Evolutionary conservation across 768 basidiomycete genomes (phyloP).

Genomic region (Hypholoma fasciculare): DNA sequence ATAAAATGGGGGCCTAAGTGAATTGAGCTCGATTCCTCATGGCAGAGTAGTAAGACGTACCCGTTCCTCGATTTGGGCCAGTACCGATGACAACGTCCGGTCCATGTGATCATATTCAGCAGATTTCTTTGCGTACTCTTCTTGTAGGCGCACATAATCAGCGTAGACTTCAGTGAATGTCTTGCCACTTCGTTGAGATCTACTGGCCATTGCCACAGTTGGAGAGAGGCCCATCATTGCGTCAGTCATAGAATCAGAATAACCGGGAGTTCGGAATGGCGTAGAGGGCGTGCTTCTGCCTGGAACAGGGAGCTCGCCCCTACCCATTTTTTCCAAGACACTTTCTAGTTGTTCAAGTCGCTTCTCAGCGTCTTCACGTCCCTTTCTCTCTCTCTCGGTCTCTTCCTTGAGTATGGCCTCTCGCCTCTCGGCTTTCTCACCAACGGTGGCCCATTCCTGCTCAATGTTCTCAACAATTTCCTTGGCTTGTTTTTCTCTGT

Average conservation of each 20-base stretch:
- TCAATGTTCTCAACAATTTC: constrained; percentile 82
- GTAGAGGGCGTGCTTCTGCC: constrained; percentile 48
- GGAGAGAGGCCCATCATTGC: constrained; percentile 77
- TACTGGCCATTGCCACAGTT: constrained; percentile 83
- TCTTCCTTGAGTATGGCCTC: constrained; percentile 70
- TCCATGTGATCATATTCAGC: constrained; percentile 87
- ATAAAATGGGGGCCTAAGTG: constrained; percentile 83
- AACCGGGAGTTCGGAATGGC: constrained; percentile 41
- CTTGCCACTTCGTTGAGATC: constrained; percentile 78
- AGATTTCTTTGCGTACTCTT: constrained; percentile 74
- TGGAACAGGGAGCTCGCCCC: constrained; percentile 68
- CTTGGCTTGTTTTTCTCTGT: constrained; percentile 83
- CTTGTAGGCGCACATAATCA: constrained; percentile 85
- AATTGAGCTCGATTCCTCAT: not conserved
- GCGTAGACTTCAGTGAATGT: constrained; percentile 94
- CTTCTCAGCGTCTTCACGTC: constrained; percentile 72
- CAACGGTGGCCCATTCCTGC: constrained; percentile 75
- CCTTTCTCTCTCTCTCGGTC: constrained; percentile 67
- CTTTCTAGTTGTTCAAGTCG: constrained; percentile 69
- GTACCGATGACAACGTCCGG: constrained; percentile 72
- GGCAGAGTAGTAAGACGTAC: constrained; percentile 38
- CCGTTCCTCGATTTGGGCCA: constrained; percentile 90
- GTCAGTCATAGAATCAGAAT: constrained; percentile 45
- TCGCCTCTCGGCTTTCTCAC: constrained; percentile 65
- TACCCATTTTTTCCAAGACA: constrained; percentile 69